Base-by-base conservation (phyloP, 2,329 filamentous ascomycete species). In the Aspergillus proliferans region DNA sequence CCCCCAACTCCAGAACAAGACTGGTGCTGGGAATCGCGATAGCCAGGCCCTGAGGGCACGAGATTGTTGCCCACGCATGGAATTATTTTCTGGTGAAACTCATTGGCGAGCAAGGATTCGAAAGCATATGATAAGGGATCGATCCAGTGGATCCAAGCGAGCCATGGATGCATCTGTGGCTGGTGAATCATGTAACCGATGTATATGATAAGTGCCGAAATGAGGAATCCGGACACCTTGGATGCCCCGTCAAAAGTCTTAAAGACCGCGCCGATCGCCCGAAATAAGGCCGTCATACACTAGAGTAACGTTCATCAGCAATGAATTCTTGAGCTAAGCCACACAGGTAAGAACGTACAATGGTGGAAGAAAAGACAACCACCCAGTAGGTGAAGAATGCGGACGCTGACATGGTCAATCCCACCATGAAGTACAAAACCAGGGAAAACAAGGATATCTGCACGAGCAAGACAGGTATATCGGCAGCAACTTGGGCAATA, bases 311-410 rank as follows among this genome's bases (percentile, higher is more conserved):
- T 21, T 21, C 21, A 21, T 59, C 47, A 63, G 59, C 33, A 21
- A 45, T 21, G 21, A 21, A 3, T 21, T 21, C 14, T 24, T 3
- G n/a, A 28, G 5, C 12, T 15, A 10, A 21, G 19, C 10, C 28
- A 5, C 4, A 15, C 12, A 6, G 4, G 3, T 10, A 22, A 12
- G 2, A 6, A 60, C 71, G 61, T 57, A 78, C 75, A 61, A 84
- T 77, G 0, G 78, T 76, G 0, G 73, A 72, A 0, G 73, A 60
- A 34, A 81, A 68, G 0, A 83, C 58, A 8, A 82, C 47, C 18
- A 79, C 51, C 79, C 78, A 85, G 56, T 76, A 84, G 0, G 81
- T 84, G 58, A 86, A 84, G 68, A 85, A 86, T 0, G 73, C 67
- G 0, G 60, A 71, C 0, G 82, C 81, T 0, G 71, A 67, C 39